Evolutionary conservation across 2,329 filamentous ascomycete genomes (phyloP).

Genomic region (Pezicula neosporulosa): DNA sequence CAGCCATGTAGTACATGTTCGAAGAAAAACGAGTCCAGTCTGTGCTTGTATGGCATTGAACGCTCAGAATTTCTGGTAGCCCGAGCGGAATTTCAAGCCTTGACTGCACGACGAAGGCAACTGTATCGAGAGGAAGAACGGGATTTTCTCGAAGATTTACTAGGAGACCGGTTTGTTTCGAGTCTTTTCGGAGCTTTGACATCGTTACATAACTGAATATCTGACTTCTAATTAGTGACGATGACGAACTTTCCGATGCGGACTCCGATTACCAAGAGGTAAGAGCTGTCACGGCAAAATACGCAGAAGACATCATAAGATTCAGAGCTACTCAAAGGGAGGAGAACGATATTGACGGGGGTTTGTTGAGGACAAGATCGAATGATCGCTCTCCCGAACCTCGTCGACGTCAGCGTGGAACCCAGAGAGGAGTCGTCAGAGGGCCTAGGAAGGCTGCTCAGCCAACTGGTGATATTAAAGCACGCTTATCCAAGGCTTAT

Average conservation of each 20-base stretch:
- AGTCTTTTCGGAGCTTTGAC: background rate
- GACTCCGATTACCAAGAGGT: conserved; percentile 40
- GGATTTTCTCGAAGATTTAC: conserved; percentile 4
- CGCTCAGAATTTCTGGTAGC: background rate
- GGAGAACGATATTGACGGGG: background rate
- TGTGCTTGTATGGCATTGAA: background rate
- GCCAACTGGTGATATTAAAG: conserved; percentile 68
- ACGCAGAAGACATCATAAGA: conserved; percentile 25
- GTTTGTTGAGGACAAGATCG: background rate
- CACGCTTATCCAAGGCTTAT: conserved; percentile 62
- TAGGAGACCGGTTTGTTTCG: conserved; percentile 1
- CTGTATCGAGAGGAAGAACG: conserved; percentile 2
- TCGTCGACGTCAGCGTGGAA: conserved; percentile 2
- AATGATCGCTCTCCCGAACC: background rate
- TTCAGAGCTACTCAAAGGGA: conserved; percentile 13
- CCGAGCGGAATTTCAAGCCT: conserved; percentile 6
- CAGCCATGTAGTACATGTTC: too few species aligned
- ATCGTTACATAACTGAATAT: background rate
- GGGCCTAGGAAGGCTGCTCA: conserved; percentile 56
- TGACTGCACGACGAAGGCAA: conserved; percentile 4
- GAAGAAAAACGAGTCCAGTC: background rate
- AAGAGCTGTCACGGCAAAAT: conserved; percentile 34
- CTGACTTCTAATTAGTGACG: conserved; percentile 1
- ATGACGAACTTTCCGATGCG: conserved; percentile 24
- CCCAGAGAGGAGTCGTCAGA: conserved; percentile 15